Evolutionary conservation across 441 rosid species (phyloP).

Genomic region (Erodium texanum): DNA sequence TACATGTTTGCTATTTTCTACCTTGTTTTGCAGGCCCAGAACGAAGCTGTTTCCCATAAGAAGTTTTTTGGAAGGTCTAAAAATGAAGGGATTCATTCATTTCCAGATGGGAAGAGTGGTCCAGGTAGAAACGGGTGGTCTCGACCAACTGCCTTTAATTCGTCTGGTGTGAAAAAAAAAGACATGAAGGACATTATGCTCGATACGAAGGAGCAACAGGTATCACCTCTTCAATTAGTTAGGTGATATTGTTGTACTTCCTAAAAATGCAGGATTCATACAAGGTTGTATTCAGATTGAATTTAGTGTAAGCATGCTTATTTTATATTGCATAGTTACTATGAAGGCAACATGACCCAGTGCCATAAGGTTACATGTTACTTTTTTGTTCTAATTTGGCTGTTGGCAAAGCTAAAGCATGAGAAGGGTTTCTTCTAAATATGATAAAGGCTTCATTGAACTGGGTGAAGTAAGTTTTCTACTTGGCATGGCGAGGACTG

Average conservation of each 20-base stretch:
- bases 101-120: conserved; percentile 25
- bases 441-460: background rate
- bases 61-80: conserved; percentile 34
- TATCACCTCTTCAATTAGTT: conserved; percentile 10
- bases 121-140: conserved; percentile 12
- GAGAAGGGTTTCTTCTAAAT: background rate
- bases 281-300: background rate
- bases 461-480: background rate
- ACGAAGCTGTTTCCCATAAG: conserved; percentile 25
- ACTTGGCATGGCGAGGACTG: background rate
- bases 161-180: conserved; percentile 43
- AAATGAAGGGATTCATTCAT: conserved; percentile 26
- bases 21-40: conserved; percentile 16
- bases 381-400: background rate
- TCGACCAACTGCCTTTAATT: conserved; percentile 44
- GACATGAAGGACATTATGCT: conserved; percentile 47
- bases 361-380: background rate
- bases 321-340: background rate
- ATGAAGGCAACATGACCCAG: background rate
- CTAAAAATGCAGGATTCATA: background rate
- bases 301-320: background rate
- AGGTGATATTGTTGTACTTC: background rate
- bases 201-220: conserved; percentile 53
- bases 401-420: background rate
- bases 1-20: background rate